A percentile compares a stretch with the other conserved stretches of the same genome.
Conservation (phyloP, 495 filamentous ascomycete genomes). For the Aspergillus avenaceus region DNA sequence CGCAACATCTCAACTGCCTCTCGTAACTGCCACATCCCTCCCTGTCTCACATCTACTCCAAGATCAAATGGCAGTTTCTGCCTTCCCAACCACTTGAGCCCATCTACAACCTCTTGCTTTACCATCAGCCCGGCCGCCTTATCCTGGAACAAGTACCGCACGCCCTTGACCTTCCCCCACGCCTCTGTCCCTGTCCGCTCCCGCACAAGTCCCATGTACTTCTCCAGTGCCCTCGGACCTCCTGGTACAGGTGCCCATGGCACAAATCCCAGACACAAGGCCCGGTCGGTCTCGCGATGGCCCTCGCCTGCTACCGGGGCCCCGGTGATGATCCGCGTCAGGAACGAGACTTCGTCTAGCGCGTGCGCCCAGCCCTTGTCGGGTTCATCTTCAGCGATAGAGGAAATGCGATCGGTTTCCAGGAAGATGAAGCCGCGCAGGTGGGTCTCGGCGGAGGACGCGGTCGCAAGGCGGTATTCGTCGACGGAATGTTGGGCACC, state of each 20-base stretch:
- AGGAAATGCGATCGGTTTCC: slow-evolving; percentile 72
- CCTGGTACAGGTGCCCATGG: slow-evolving; percentile 77
- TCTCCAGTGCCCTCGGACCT: slow-evolving; percentile 44
- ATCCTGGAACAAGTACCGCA: slow-evolving; percentile 78
- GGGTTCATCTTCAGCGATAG: slow-evolving; percentile 38
- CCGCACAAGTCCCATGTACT: slow-evolving; percentile 47
- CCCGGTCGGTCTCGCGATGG: slow-evolving; percentile 43
- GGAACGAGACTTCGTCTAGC: slow-evolving; percentile 65
- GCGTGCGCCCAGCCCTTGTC: slow-evolving; percentile 53
- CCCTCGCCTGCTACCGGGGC: slow-evolving; percentile 56
- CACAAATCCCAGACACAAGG: slow-evolving; percentile 61
- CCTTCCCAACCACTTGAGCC: slow-evolving; percentile 63
- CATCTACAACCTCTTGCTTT: slow-evolving; percentile 56
- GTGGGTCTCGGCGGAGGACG: slow-evolving; percentile 13
- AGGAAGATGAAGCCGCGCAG: slow-evolving; percentile 72
- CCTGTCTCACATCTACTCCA: slow-evolving; percentile 68
- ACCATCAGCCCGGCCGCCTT: slow-evolving; percentile 62
- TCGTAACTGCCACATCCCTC: slow-evolving; percentile 67
- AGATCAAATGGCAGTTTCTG: slow-evolving; percentile 70
- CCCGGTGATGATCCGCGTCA: slow-evolving; percentile 60
- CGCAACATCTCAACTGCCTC: slow-evolving; percentile 70
- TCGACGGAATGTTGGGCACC: slow-evolving; percentile 56
- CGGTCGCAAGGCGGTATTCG: slow-evolving; percentile 46
- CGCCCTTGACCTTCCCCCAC: slow-evolving; percentile 59
- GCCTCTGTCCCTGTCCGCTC: slow-evolving; percentile 24